Conservation (phyloP, 768 basidiomycete genomes). For the Hypholoma fasciculare region DNA sequence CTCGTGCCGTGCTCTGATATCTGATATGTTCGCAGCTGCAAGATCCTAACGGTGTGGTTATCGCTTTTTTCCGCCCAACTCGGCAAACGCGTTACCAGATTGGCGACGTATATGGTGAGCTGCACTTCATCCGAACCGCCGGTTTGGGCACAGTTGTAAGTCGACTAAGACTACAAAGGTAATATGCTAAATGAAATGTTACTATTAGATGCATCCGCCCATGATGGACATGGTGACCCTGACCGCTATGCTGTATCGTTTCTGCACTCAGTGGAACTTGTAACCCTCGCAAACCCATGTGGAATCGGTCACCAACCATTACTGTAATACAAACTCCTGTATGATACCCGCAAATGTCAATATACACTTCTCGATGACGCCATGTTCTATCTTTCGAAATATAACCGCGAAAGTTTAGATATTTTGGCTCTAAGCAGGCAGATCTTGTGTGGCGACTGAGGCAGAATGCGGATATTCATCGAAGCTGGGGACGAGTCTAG, state of each 20-base stretch:
- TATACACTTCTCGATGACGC: conserved; percentile 20
- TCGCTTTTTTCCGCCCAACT: conserved; percentile 81
- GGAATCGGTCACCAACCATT: conserved; percentile 9
- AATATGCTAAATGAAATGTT: conserved; percentile 8
- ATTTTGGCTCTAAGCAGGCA: neutral
- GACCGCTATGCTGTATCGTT: conserved; percentile 84
- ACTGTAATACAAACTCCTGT: conserved; percentile 20
- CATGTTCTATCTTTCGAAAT: conserved; percentile 11
- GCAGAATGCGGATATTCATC: conserved; percentile 14
- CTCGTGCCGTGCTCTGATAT: conserved; percentile 14
- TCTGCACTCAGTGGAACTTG: conserved; percentile 58
- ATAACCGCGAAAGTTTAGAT: conserved; percentile 24
- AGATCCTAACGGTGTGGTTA: conserved; percentile 65
- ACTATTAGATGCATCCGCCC: conserved; percentile 74
- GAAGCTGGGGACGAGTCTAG: neutral
- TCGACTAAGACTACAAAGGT: conserved; percentile 15
- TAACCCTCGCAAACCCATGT: conserved; percentile 21
- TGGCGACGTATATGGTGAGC: conserved; percentile 84
- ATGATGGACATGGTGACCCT: conserved; percentile 89
- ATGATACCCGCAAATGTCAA: conserved; percentile 16
- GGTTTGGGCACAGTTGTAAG: conserved; percentile 82
- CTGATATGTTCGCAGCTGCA: conserved; percentile 52
- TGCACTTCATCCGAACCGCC: conserved; percentile 78
- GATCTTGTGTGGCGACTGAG: conserved; percentile 8
- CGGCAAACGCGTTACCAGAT: conserved; percentile 80